phyloP scores from a whole-genome alignment of 164 flowering plant species.

The Tinospora cordifolia region DNA sequence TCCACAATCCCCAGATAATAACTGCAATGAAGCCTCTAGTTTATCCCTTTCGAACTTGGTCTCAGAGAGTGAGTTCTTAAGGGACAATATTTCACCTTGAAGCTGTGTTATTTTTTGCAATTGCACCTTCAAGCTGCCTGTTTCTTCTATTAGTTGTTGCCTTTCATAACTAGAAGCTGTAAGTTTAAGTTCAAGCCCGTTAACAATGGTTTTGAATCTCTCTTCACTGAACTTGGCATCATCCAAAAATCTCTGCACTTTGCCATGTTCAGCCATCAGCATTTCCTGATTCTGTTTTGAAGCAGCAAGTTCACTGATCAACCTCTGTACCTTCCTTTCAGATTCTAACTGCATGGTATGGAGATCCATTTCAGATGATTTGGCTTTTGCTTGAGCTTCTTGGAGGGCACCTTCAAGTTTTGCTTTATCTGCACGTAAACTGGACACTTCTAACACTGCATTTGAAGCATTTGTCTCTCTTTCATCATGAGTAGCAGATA shows the following conservation, averaged over 20 bases:
- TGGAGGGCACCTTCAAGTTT: slow-evolving; percentile 40
- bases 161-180: slow-evolving; percentile 51
- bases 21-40: slow-evolving; percentile 36
- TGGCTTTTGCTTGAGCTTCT: slow-evolving; percentile 32
- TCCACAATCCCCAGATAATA: slow-evolving; percentile 35
- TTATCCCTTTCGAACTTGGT: slow-evolving; percentile 45
- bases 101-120: slow-evolving; percentile 32
- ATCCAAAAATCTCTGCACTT: slow-evolving; percentile 33
- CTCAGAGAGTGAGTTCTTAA: slow-evolving; percentile 35
- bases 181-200: slow-evolving; percentile 51
- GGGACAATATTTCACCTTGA: slow-evolving; percentile 41
- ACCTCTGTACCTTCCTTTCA: slow-evolving; percentile 31
- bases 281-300: slow-evolving; percentile 33
- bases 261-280: slow-evolving; percentile 39
- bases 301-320: slow-evolving; percentile 39
- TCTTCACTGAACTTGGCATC: slow-evolving; percentile 46
- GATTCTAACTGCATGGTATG: slow-evolving; percentile 31
- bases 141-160: slow-evolving; percentile 45
- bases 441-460: slow-evolving; percentile 40
- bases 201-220: slow-evolving; percentile 27
- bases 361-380: slow-evolving; percentile 31
- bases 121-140: slow-evolving; percentile 39
- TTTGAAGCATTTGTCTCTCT: slow-evolving; percentile 43
- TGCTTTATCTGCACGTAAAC: slow-evolving; percentile 41
- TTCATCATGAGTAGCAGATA: slow-evolving; percentile 38